Evolutionary conservation across 1,284 basidiomycete genomes (phyloP), one percentile per base, ranked within the genome.

Genomic region (Blastosporella zonata): DNA sequence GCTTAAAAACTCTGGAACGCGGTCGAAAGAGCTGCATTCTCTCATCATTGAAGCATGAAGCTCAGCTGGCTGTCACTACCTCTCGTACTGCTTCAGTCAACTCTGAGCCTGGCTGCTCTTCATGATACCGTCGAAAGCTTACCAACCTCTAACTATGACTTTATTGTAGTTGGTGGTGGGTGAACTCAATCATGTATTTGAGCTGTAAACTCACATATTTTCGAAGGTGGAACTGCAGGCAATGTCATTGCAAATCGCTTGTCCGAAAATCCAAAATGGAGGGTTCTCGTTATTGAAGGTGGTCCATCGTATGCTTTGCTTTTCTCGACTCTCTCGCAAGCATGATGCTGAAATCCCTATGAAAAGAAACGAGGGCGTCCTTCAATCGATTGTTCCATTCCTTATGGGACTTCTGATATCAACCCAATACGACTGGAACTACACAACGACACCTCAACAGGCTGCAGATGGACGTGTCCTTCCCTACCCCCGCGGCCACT

Each of bases 381-480:
- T 61, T 2, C 48, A 52, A 9, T 53, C 56, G 3, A 39, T 36
- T 8, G 45, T 60, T 9, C 63, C 62, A 8, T 57, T 59, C 22
- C 40, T 58, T 22, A 18, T 25, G 43, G 7, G 23, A 25, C 29
- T 27, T 27, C 28, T 50, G 33, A 28, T 46, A 2, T 46, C 38
- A 17, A 58, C 59, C 6, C 31, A 43, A 3, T 55, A 54, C 17
- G 58, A 60, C 35, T 69, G 65, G 66, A 67, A 67, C 46, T 67
- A 56, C 47, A 66, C 62, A 3, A 64, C 62, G 6, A 45, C 50
- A 2, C 50, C 59, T 2, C 62, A 65, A 41, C 10, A 53, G 8
- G 58, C 53, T 2, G 33, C 62, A 15, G 59, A 60, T 40, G 55
- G 58, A 20, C 52, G 58, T 1, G 12, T 45, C 1, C 25, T 61